Evolutionary conservation across 1,284 basidiomycete species (phyloP).

Genomic region (Ceratobasidium theobromae): DNA sequence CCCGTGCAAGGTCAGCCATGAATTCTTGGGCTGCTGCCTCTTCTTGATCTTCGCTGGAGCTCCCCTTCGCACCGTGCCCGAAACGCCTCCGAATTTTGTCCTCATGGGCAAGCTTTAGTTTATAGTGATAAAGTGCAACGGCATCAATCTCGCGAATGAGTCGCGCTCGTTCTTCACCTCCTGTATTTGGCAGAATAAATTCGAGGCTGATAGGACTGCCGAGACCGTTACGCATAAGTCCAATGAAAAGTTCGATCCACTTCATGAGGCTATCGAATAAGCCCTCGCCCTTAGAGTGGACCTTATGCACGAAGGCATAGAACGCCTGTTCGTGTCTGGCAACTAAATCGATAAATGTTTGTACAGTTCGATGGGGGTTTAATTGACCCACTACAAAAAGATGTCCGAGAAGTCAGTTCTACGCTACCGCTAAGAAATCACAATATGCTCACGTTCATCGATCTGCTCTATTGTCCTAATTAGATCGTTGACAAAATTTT

Average conservation of each 20-base stretch:
- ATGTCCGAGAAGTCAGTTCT: neutral
- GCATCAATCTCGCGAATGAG: conserved; percentile 84
- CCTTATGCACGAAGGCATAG: conserved; percentile 97
- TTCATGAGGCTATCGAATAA: conserved; percentile 93
- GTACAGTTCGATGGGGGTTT: conserved; percentile 84
- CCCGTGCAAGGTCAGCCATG: conserved; percentile 75
- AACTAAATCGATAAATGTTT: conserved; percentile 92
- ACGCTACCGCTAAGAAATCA: neutral
- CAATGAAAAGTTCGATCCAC: conserved; percentile 96
- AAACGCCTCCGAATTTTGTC: conserved; percentile 83
- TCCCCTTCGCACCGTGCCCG: conserved; percentile 51
- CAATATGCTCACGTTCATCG: conserved; percentile 67
- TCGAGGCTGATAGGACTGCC: conserved; percentile 76
- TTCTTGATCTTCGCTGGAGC: conserved; percentile 54
- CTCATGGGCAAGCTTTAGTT: conserved; percentile 87
- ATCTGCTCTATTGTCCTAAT: conserved; percentile 92
- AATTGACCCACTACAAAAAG: conserved; percentile 77
- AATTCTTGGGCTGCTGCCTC: conserved; percentile 71
- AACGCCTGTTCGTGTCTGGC: conserved; percentile 93
- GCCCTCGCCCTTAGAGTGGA: conserved; percentile 94
- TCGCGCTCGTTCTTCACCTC: conserved; percentile 63
- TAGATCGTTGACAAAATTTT: conserved; percentile 94
- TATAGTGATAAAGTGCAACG: conserved; percentile 87
- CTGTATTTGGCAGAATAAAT: conserved; percentile 79
- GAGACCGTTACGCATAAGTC: conserved; percentile 87